These are phyloP conservation scores for Penstemon eatonii DNA, from an alignment of 257 asterid species.

Conservation along the genomic window DNA sequence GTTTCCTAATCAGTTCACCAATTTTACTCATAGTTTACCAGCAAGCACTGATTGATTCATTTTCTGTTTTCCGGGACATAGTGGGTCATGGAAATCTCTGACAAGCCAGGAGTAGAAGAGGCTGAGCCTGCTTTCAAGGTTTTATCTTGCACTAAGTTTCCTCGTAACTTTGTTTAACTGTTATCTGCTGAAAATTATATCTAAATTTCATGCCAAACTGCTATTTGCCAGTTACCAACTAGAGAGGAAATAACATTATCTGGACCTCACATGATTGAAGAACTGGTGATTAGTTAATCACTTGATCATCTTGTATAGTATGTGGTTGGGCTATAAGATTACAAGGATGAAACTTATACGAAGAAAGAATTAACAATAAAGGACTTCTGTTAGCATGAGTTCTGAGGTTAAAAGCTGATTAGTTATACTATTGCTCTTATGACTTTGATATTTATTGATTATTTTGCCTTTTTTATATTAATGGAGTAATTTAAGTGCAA, in stretches of 20 bases:
- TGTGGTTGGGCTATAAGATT: background rate
- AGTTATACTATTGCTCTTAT: background rate
- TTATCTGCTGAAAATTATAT: background rate
- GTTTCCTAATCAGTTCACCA: background rate
- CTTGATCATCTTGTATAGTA: background rate
- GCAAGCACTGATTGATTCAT: conserved; percentile 24
- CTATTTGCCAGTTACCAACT: background rate
- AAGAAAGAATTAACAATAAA: background rate
- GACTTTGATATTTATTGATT: background rate
- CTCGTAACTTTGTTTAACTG: background rate
- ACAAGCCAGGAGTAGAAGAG: conserved; percentile 56
- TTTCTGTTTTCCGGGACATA: conserved; percentile 26
- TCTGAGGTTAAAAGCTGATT: background rate
- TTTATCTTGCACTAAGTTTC: conserved; percentile 9
- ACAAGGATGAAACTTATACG: background rate
- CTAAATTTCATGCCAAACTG: background rate
- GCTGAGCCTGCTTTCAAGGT: conserved; percentile 73
- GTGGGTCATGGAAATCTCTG: conserved; percentile 72
- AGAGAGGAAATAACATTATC: too few species aligned
- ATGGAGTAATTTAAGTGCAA: background rate
- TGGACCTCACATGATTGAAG: conserved; percentile 3
- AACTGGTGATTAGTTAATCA: background rate
- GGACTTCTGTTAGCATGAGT: background rate
- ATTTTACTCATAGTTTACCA: conserved; percentile 22
- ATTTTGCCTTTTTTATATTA: background rate